Percentiles rank a stretch among this genome's conserved stretches.
Conservation (phyloP, 768 basidiomycete species). For the Podaxis sp. region DNA sequence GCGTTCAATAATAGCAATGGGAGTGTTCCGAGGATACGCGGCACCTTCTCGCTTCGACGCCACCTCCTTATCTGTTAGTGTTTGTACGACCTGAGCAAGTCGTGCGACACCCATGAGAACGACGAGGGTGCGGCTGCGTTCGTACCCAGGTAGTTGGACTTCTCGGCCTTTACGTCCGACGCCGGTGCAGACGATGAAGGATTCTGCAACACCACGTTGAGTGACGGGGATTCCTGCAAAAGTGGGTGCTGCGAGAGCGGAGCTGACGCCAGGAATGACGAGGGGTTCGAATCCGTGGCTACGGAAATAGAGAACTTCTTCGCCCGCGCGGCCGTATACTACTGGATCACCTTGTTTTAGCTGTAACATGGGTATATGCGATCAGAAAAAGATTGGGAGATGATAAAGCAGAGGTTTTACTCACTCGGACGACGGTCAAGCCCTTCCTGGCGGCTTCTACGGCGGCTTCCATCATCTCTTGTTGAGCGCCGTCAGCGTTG, state of each 20-base stretch:
- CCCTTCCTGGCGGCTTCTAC: conserved; percentile 80
- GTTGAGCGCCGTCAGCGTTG: conserved; percentile 93
- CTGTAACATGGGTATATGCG: conserved; percentile 33
- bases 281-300: conserved; percentile 79
- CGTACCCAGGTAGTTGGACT: conserved; percentile 86
- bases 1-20: conserved; percentile 93
- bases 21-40: conserved; percentile 72
- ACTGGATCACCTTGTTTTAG: conserved; percentile 98
- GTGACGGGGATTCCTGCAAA: conserved; percentile 94
- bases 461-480: conserved; percentile 92
- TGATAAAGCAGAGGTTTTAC: conserved; percentile 27
- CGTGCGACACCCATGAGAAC: conserved; percentile 96
- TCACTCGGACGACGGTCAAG: conserved; percentile 81
- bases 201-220: conserved; percentile 91
- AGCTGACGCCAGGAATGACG: conserved; percentile 87
- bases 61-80: conserved; percentile 38
- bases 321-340: conserved; percentile 91
- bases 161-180: conserved; percentile 85
- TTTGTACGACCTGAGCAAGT: conserved; percentile 65
- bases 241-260: conserved; percentile 85
- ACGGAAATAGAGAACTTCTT: conserved; percentile 93
- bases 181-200: conserved; percentile 88
- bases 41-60: conserved; percentile 33
- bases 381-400: not conserved
- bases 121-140: conserved; percentile 75